Percentiles rank a stretch among this genome's conserved stretches.
Evolutionary conservation across 306 rosid genomes (phyloP).

Genomic region (Lathyrus sativus): DNA sequence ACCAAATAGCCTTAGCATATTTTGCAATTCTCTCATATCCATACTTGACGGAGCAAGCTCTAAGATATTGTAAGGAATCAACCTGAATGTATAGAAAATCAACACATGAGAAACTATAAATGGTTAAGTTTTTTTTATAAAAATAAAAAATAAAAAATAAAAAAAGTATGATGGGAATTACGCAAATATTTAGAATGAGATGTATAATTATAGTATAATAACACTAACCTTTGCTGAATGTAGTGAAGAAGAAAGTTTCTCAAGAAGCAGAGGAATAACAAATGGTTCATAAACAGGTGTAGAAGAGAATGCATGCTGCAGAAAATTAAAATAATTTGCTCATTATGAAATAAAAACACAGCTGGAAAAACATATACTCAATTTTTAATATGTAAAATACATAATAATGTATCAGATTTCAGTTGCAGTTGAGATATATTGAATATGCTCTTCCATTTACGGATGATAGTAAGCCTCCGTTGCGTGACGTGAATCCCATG

Average conservation of each 20-base stretch:
- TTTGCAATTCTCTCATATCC: constrained; percentile 83
- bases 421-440: constrained; percentile 29
- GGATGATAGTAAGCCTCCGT: neutral
- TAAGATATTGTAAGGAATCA: constrained; percentile 89
- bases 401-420: constrained; percentile 27
- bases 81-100: constrained; percentile 54
- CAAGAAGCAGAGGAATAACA: constrained; percentile 86
- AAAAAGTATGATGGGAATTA: constrained; percentile 9
- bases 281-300: constrained; percentile 79
- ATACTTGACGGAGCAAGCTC: constrained; percentile 60
- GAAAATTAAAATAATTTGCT: constrained; percentile 33
- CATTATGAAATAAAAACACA: constrained; percentile 14
- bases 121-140: neutral
- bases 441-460: constrained; percentile 19
- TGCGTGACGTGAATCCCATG: constrained; percentile 17
- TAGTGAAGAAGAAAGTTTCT: constrained; percentile 85
- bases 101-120: constrained; percentile 25
- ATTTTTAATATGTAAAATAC: constrained; percentile 35
- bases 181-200: constrained; percentile 14
- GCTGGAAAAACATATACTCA: constrained; percentile 21
- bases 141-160: constrained; percentile 14
- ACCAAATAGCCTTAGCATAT: constrained; percentile 70
- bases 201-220: constrained; percentile 28
- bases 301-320: constrained; percentile 84
- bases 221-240: constrained; percentile 78